Conservation (phyloP, 2,329 filamentous ascomycete species). For the Sclerotinia nivalis region DNA sequence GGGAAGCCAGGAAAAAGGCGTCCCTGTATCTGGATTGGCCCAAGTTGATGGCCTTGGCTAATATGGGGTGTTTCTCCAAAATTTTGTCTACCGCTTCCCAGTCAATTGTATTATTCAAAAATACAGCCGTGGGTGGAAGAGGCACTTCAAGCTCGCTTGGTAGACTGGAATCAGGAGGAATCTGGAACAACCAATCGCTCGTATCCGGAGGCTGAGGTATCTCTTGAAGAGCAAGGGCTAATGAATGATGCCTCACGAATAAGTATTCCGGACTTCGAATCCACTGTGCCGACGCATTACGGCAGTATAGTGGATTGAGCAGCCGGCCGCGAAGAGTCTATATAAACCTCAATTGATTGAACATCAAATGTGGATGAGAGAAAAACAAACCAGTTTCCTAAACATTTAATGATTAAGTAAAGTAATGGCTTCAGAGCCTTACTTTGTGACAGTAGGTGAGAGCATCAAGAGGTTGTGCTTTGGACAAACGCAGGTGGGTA, state of each 20-base stretch:
- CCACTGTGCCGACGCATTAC: slow-evolving; percentile 1
- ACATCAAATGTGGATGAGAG: not conserved
- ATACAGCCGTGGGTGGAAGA: not conserved
- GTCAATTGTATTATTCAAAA: slow-evolving; percentile 4
- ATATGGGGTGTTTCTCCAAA: not conserved
- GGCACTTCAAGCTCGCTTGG: not conserved
- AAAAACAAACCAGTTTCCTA: slow-evolving; percentile 3
- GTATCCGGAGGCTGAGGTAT: not conserved
- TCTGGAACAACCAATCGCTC: slow-evolving; percentile 6
- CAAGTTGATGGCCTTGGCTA: not conserved
- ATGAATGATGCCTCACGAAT: not conserved
- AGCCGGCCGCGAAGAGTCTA: not conserved
- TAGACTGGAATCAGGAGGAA: not conserved
- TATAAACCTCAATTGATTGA: not conserved
- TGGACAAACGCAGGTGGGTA: not conserved
- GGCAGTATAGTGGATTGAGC: slow-evolving; percentile 3
- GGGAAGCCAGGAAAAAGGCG: not conserved
- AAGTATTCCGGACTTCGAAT: not conserved
- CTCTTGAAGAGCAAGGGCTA: not conserved
- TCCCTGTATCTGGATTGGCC: not conserved
- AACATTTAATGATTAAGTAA: not conserved
- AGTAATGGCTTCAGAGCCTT: not conserved
- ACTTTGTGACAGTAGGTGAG: not conserved
- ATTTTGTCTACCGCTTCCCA: not conserved
- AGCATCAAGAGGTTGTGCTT: not conserved